Evolutionary conservation across 495 filamentous ascomycete genomes (phyloP).

Genomic region (Diplogelasinospora grovesii): DNA sequence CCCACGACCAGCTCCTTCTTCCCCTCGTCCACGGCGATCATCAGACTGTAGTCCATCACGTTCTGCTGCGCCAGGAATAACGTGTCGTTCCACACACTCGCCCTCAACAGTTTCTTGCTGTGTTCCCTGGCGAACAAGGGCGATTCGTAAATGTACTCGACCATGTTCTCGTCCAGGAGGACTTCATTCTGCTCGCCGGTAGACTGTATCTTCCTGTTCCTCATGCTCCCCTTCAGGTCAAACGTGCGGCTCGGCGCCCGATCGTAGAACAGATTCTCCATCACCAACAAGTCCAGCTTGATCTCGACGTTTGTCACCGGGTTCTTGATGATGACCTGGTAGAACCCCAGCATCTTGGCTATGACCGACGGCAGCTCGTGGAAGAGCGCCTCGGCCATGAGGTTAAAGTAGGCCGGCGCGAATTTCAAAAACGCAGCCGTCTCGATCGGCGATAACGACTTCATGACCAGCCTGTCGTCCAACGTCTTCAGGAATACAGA

Average conservation of each 20-base stretch:
- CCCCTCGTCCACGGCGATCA: conserved; percentile 93
- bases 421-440: conserved; percentile 91
- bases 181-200: conserved; percentile 96
- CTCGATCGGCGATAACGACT: conserved; percentile 79
- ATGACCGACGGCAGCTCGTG: conserved; percentile 95
- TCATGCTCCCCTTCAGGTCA: conserved; percentile 97
- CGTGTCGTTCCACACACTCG: conserved; percentile 94
- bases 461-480: conserved; percentile 80
- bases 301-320: conserved; percentile 86
- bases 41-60: conserved; percentile 98
- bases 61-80: conserved; percentile 86
- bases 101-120: conserved; percentile 78
- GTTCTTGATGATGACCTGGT: conserved; percentile 94
- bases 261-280: conserved; percentile 99
- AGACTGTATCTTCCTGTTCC: conserved; percentile 89
- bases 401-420: conserved; percentile 92
- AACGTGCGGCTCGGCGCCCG: conserved; percentile 88
- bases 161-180: conserved; percentile 96
- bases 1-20: conserved; percentile 89
- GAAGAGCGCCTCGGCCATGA: conserved; percentile 94
- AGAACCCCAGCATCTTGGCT: conserved; percentile 98
- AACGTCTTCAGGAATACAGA: conserved; percentile 97
- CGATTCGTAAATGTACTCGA: conserved; percentile 97
- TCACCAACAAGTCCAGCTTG: conserved; percentile 87
- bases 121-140: conserved; percentile 92